Evolutionary conservation across 805 yeast genomes (phyloP).

Genomic region (Lachancea meyersii): DNA sequence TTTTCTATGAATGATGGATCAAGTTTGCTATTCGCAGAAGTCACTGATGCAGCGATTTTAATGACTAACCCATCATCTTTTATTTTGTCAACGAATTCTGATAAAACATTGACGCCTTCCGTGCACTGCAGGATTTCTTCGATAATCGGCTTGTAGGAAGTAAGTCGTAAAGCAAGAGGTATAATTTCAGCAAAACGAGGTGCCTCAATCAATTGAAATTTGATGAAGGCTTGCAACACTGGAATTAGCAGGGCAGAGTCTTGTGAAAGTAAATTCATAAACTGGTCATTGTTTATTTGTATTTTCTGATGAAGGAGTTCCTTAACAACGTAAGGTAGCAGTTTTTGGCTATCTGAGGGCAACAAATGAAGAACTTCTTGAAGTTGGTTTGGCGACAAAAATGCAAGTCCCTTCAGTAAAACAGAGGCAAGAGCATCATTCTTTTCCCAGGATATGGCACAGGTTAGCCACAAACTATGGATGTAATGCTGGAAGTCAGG

Average conservation of each 20-base stretch:
- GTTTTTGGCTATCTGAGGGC: neutral
- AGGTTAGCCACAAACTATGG: conserved; percentile 7
- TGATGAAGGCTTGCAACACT: neutral
- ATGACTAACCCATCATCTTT: conserved; percentile 23
- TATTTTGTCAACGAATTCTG: conserved; percentile 8
- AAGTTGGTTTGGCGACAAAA: conserved; percentile 3
- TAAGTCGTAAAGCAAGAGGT: conserved; percentile 3
- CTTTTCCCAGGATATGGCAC: conserved; percentile 1
- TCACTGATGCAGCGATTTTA: conserved; percentile 14
- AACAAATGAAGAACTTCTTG: neutral
- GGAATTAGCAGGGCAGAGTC: neutral
- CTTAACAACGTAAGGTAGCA: neutral
- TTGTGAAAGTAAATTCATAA: neutral
- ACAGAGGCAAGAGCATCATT: neutral
- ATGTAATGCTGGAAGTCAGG: conserved; percentile 9
- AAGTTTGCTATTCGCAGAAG: conserved; percentile 1
- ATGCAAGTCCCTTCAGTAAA: neutral
- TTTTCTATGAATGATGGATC: conserved; percentile 15
- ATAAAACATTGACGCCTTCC: conserved; percentile 9
- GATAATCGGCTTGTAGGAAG: conserved; percentile 8
- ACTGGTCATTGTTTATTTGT: neutral
- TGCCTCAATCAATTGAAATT: neutral
- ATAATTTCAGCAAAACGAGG: conserved; percentile 8
- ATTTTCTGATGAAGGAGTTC: neutral
- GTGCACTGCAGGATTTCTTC: conserved; percentile 10